These are phyloP conservation scores for Exophiala bonariae DNA, from an alignment of 2,329 filamentous ascomycete species.

Conservation along the genomic window DNA sequence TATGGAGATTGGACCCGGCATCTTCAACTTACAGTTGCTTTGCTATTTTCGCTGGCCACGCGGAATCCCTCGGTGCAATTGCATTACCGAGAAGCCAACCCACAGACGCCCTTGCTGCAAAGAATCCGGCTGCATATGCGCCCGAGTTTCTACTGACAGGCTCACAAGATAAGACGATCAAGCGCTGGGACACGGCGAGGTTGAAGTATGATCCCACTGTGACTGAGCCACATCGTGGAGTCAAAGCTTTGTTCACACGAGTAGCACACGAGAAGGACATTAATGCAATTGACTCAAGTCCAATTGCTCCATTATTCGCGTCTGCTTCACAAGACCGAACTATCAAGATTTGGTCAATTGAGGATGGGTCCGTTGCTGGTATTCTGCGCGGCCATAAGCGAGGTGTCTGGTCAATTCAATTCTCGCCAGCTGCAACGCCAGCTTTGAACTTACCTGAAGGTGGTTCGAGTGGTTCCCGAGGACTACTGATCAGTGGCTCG, in stretches of 20 bases:
- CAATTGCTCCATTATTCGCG: slow-evolving; percentile 76
- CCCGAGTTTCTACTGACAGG: slow-evolving; percentile 86
- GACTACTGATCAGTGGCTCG: slow-evolving; percentile 83
- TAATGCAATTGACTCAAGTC: slow-evolving; percentile 84
- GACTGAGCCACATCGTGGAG: slow-evolving; percentile 32
- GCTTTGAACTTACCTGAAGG: slow-evolving; percentile 71
- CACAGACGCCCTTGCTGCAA: slow-evolving; percentile 68
- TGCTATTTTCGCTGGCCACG: slow-evolving; percentile 83
- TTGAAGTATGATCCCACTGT: slow-evolving; percentile 50
- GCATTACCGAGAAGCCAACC: slow-evolving; percentile 73
- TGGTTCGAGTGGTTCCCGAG: slow-evolving; percentile 69
- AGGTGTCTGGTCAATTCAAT: slow-evolving; percentile 93
- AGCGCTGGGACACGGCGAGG: slow-evolving; percentile 82
- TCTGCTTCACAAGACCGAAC: slow-evolving; percentile 96
- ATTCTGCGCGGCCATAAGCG: slow-evolving; percentile 89
- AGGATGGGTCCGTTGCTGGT: slow-evolving; percentile 86
- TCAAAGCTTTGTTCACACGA: slow-evolving; percentile 73
- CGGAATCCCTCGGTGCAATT: slow-evolving; percentile 89
- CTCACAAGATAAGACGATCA: slow-evolving; percentile 92
- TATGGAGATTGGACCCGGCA: slow-evolving; percentile 82
- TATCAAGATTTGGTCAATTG: slow-evolving; percentile 92
- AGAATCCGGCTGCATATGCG: slow-evolving; percentile 73
- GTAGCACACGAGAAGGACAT: slow-evolving; percentile 99
- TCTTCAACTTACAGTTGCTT: slow-evolving; percentile 76
- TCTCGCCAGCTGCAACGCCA: slow-evolving; percentile 77